Evolutionary conservation across 768 basidiomycete genomes (phyloP).

Genomic region (Termitomyces sp.): DNA sequence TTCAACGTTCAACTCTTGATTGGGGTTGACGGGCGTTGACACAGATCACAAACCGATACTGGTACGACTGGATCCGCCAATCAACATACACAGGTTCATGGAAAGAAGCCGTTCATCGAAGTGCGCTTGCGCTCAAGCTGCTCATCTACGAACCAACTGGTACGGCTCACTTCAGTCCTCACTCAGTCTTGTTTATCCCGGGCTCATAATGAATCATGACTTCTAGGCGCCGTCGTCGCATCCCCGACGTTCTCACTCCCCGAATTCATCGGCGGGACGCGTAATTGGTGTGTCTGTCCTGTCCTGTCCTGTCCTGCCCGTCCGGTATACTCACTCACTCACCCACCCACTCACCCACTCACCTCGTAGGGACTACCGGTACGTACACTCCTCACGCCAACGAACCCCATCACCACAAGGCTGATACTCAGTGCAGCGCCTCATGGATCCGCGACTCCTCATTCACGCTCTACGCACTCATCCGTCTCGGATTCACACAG

Average conservation of each 20-base stretch:
- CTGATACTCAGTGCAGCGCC: too few relatives aligned
- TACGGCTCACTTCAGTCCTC: slow-evolving; percentile 23
- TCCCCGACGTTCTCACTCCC: slow-evolving; percentile 95
- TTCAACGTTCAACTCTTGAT: too few relatives aligned
- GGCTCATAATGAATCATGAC: too few relatives aligned
- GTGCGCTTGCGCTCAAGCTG: slow-evolving; percentile 91
- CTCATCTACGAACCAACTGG: slow-evolving; percentile 92
- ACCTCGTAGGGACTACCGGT: slow-evolving; percentile 4
- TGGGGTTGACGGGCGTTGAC: too few relatives aligned
- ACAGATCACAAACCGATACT: slow-evolving; percentile 74
- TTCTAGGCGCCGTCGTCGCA: slow-evolving; percentile 89
- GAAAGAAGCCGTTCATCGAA: slow-evolving; percentile 93
- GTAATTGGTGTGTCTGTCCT: slow-evolving; percentile 69
- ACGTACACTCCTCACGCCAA: not conserved
- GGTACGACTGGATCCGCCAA: slow-evolving; percentile 86
- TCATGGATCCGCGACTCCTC: slow-evolving; percentile 96
- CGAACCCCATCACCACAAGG: too few relatives aligned
- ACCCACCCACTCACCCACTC: too few relatives aligned
- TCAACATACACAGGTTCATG: slow-evolving; percentile 91
- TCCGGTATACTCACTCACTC: too few relatives aligned
- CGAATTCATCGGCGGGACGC: slow-evolving; percentile 84
- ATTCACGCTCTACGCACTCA: slow-evolving; percentile 93
- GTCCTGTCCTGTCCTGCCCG: too few relatives aligned
- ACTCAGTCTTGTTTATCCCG: too few relatives aligned
- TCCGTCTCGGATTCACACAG: slow-evolving; percentile 90